Conservation (phyloP, 148 eudicot genomes). For the Mesembryanthemum crystallinum region DNA sequence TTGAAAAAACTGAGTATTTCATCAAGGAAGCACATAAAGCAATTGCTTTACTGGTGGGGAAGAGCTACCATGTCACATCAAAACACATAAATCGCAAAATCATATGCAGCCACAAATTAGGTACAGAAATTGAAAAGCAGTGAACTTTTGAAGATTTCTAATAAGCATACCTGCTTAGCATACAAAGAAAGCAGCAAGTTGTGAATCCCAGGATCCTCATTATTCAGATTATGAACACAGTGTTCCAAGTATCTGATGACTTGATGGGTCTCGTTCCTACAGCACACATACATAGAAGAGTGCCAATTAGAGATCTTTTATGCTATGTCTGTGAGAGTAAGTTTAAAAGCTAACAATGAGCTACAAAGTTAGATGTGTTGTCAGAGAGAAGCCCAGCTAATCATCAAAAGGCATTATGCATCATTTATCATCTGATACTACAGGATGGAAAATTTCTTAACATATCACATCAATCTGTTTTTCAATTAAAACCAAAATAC, state of each 20-base stretch:
- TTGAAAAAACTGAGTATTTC: background rate
- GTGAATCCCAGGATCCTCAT: constrained; percentile 98
- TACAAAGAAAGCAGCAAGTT: constrained; percentile 91
- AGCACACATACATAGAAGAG: constrained; percentile 18
- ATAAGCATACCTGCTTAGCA: constrained; percentile 73
- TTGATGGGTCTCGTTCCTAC: constrained; percentile 99
- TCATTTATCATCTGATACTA: background rate
- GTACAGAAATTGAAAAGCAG: background rate
- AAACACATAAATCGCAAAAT: background rate
- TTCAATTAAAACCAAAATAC: background rate
- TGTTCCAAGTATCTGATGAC: constrained; percentile 91
- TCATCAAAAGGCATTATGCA: background rate
- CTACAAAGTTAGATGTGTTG: background rate
- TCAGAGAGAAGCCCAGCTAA: background rate
- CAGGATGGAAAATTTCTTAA: no score
- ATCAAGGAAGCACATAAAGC: background rate
- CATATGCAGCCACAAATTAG: background rate
- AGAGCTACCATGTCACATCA: background rate
- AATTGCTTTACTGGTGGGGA: background rate
- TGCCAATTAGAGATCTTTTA: background rate
- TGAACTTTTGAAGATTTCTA: background rate
- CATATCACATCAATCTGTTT: no score
- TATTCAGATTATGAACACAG: constrained; percentile 82
- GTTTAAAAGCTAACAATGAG: background rate
- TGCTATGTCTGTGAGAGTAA: background rate